These are phyloP conservation scores for Sclerotinia sclerotiorum DNA, from an alignment of 2,329 filamentous ascomycete genomes.

Conservation along the genomic window DNA sequence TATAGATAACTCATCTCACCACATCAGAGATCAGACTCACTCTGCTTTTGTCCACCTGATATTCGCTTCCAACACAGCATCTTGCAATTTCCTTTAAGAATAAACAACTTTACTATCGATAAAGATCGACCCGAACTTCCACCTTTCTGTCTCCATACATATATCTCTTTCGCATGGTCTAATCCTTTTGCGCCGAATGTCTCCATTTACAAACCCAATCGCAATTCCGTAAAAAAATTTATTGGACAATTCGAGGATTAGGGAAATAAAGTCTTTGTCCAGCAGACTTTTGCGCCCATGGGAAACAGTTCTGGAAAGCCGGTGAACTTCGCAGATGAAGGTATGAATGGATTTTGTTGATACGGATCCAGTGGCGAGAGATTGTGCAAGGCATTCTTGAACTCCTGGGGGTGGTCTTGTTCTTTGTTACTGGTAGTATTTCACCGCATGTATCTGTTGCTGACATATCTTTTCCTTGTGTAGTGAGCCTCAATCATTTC, in stretches of 20 bases:
- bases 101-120: neutral
- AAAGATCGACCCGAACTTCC: neutral
- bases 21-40: neutral
- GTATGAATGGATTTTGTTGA: conserved; percentile 51
- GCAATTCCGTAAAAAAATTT: neutral
- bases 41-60: neutral
- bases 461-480: conserved; percentile 30
- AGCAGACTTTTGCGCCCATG: conserved; percentile 56
- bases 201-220: conserved; percentile 15
- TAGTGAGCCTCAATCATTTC: conserved; percentile 97
- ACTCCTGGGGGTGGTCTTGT: neutral
- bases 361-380: conserved; percentile 5
- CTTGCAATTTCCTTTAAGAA: neutral
- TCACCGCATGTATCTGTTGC: conserved; percentile 21
- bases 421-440: neutral
- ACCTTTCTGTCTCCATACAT: neutral
- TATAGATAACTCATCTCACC: neutral
- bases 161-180: conserved; percentile 5
- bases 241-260: neutral
- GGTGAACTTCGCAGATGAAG: conserved; percentile 88
- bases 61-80: neutral
- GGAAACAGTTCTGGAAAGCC: conserved; percentile 95
- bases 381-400: neutral
- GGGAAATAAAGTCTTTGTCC: neutral
- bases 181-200: conserved; percentile 18